Evolutionary conservation across 768 basidiomycete genomes (phyloP).

Genomic region (Boletales sp.): DNA sequence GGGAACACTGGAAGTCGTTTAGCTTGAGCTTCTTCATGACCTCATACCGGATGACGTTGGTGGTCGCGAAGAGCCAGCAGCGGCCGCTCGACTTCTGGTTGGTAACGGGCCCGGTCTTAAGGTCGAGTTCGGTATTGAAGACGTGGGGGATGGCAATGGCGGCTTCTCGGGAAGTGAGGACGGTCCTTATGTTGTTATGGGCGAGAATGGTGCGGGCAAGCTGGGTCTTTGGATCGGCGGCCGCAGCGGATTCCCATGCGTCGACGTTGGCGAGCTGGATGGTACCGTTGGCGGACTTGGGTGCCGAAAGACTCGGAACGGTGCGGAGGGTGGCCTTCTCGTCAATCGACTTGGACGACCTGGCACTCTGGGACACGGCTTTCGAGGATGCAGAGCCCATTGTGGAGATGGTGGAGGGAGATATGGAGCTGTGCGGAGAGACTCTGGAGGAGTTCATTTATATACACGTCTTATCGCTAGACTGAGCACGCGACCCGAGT

Average conservation of each 20-base stretch:
- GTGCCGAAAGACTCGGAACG: constrained; percentile 8
- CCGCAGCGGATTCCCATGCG: constrained; percentile 62
- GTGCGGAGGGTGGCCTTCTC: constrained; percentile 18
- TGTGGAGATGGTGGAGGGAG: not conserved
- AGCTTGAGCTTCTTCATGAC: constrained; percentile 85
- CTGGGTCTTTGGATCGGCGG: constrained; percentile 55
- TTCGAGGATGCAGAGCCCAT: constrained; percentile 29
- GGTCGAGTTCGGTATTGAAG: constrained; percentile 78
- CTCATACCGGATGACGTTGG: constrained; percentile 79
- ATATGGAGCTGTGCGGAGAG: constrained; percentile 1
- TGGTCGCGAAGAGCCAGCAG: constrained; percentile 96
- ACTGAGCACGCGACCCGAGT: constrained; percentile 10
- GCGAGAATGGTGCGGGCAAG: constrained; percentile 76
- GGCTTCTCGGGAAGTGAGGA: constrained; percentile 62
- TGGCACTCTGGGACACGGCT: constrained; percentile 14
- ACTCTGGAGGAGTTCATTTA: constrained; percentile 15
- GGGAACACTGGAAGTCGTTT: constrained; percentile 88
- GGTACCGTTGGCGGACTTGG: constrained; percentile 55
- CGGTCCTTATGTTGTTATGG: constrained; percentile 61
- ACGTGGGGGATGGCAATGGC: constrained; percentile 65
- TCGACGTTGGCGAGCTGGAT: constrained; percentile 55
- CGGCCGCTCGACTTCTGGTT: constrained; percentile 86
- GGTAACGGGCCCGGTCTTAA: constrained; percentile 81
- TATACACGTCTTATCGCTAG: constrained; percentile 18
- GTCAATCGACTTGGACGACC: constrained; percentile 23